phyloP scores from a whole-genome alignment of 2,329 filamentous ascomycete genomes.

The Beauveria pseudobassiana region DNA sequence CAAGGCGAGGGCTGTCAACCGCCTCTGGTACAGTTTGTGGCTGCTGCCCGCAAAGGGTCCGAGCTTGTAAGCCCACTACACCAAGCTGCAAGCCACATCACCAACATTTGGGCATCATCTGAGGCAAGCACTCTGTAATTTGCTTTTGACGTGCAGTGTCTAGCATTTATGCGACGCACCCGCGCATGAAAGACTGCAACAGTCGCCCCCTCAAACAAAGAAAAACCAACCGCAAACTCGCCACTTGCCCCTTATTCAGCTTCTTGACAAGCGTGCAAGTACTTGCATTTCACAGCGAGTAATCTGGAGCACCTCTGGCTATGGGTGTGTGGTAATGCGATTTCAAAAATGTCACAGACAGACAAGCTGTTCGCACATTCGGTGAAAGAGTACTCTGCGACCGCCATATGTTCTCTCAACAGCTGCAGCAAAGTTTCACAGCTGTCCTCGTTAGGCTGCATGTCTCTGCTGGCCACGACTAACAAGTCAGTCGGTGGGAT shows the following conservation, averaged over 20 bases:
- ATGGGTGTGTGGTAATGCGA: too few relatives aligned
- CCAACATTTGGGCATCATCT: not conserved
- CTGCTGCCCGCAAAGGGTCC: not conserved
- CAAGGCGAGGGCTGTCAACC: too few relatives aligned
- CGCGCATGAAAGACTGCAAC: not conserved
- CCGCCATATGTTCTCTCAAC: too few relatives aligned
- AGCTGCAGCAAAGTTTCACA: too few relatives aligned
- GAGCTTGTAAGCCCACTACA: not conserved
- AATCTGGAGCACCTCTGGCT: not conserved
- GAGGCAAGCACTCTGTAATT: not conserved
- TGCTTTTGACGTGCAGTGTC: conserved; percentile 7
- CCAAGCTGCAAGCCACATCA: conserved; percentile 6
- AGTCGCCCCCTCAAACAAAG: not conserved
- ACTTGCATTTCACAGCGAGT: not conserved
- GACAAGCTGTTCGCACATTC: too few relatives aligned
- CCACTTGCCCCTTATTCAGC: not conserved
- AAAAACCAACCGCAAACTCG: not conserved
- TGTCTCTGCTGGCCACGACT: too few relatives aligned
- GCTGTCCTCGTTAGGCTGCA: too few relatives aligned
- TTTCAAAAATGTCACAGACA: too few relatives aligned
- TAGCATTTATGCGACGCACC: not conserved
- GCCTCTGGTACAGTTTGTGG: too few relatives aligned
- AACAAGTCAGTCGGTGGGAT: too few relatives aligned
- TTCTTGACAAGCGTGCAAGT: not conserved
- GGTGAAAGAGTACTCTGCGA: too few relatives aligned